Evolutionary conservation across 306 rosid species (phyloP).

Genomic region (Ochetophila trinervis): DNA sequence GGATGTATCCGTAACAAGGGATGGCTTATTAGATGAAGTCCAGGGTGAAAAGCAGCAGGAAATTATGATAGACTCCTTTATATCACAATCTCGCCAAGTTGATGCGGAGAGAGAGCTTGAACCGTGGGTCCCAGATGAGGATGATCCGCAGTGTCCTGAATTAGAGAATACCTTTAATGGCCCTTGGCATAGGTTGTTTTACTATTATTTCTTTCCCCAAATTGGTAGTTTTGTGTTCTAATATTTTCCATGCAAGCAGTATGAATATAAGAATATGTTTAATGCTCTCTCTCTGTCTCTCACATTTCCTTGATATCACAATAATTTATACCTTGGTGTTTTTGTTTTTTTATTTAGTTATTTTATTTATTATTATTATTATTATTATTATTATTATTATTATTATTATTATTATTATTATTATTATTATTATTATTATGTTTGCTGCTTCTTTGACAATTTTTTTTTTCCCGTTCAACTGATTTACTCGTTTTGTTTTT

Average conservation of each 20-base stretch:
- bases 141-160: constrained; percentile 73
- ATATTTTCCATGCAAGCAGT: constrained; percentile 6
- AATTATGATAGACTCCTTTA: constrained; percentile 74
- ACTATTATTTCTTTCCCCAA: constrained; percentile 33
- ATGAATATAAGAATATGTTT: too few species aligned
- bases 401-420: too few species aligned
- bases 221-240: constrained; percentile 22
- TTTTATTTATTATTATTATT: too few species aligned
- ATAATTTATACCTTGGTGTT: too few species aligned
- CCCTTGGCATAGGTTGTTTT: constrained; percentile 75
- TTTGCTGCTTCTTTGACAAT: neutral
- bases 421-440: too few species aligned
- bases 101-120: constrained; percentile 79
- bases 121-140: constrained; percentile 93
- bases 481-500: constrained; percentile 1
- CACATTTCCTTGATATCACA: too few species aligned
- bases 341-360: too few species aligned
- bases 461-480: neutral
- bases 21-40: constrained; percentile 48
- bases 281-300: too few species aligned
- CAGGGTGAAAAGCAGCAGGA: constrained; percentile 57
- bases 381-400: too few species aligned
- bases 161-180: constrained; percentile 77
- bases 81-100: constrained; percentile 69
- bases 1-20: constrained; percentile 68